A percentile compares a stretch with the other conserved stretches of the same genome.
These are phyloP conservation scores for Protomyces pachydermus DNA, from an alignment of 1,139 yeast species.

Conservation along the genomic window DNA sequence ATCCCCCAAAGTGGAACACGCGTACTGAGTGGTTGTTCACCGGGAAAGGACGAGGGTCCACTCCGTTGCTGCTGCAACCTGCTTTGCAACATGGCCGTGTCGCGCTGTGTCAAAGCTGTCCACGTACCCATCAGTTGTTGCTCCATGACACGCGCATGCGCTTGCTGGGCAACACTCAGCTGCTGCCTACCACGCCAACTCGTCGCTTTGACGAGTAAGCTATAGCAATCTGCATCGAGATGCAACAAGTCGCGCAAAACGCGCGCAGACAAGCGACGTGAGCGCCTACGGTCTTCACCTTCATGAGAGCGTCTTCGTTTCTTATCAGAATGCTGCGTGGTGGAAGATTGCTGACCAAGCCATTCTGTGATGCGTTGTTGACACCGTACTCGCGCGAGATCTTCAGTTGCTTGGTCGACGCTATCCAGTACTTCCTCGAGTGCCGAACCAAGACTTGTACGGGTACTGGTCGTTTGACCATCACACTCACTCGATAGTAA, in stretches of 20 bases:
- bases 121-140: neutral
- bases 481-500: neutral
- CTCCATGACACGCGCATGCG: neutral
- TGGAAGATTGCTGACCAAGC: constrained; percentile 13
- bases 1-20: neutral
- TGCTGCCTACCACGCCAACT: neutral
- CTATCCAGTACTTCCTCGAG: constrained; percentile 22
- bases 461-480: neutral
- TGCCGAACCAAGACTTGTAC: constrained; percentile 12
- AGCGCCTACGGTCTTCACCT: neutral
- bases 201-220: neutral
- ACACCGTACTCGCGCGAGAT: constrained; percentile 8
- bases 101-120: neutral
- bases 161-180: neutral
- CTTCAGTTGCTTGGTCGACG: constrained; percentile 17
- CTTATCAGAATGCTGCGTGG: neutral
- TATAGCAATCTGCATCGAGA: neutral
- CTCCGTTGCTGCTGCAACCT: neutral
- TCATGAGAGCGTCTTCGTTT: neutral
- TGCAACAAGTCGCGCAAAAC: neutral
- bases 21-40: neutral
- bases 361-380: constrained; percentile 19
- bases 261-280: neutral
- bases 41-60: neutral
- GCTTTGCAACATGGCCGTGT: neutral